These are phyloP conservation scores for Zea mays DNA, from an alignment of 176 grass and related monocot genomes.

Conservation along the genomic window Zm-B73-REFERENCE-NAM-5.0 NC_050096.1:83533501-83534000, in stretches of 20 bases:
- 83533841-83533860: background rate
- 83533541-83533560: slow-evolving; percentile 30
- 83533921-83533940: no score
- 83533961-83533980: no score
- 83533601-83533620: slow-evolving; percentile 23
- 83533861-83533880: background rate
- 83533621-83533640: slow-evolving; percentile 39
- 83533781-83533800: background rate
- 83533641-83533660: slow-evolving; percentile 29
- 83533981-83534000: no score
- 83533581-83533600: slow-evolving; percentile 16
- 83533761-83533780: background rate
- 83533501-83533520: slow-evolving; percentile 18
- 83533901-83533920: no score
- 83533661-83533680: slow-evolving; percentile 28
- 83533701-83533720: background rate
- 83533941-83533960: no score
- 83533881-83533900: background rate
- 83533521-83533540: slow-evolving; percentile 24
- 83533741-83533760: background rate
- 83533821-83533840: background rate
- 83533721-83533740: slow-evolving; percentile 7
- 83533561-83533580: slow-evolving; percentile 17
- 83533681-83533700: slow-evolving; percentile 10
- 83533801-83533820: background rate